Evolutionary conservation across 768 basidiomycete genomes (phyloP), one percentile per base, ranked within the genome.

Genomic region (Termitomyces heimii): DNA sequence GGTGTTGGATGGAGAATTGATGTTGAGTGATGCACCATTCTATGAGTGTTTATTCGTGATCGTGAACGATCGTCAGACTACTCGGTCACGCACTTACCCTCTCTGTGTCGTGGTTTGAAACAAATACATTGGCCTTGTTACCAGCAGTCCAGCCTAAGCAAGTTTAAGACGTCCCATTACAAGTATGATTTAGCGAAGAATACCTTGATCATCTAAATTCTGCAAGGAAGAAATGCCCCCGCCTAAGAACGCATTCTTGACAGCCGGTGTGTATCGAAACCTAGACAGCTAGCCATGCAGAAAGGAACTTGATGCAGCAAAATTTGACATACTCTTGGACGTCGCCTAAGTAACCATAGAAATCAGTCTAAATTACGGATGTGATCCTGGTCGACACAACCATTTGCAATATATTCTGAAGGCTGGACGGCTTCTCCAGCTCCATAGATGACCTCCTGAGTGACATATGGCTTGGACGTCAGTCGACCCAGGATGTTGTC

Each of bases 101-200:
- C 66, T 88, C 87, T 1, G 86, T 88, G 60, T 88, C 87, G 56
- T 88, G 86, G 62, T 88, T 86, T 0, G 81, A 72, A 4, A 88
- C 84, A 57, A 88, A 88, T 7, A 83, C 78, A 60, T 88, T 88
- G 0, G 86, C 85, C 16, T 64, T 61, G 0, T 66, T 70, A 2
- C 84, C 75, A 0, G 79, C 43, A 1, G 86, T 72, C 85, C 85
- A 89, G 2, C 83, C 84, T 85, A 49, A 8, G 34, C 13, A 42
- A 32, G 8, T 45, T 51, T 28, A 51, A 34, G 47, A 13, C 22
- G 59, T 18, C 47, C 9, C 18, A 0, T 49, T 40, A 20, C 26
- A 22, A 26, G 10, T 16, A n/a, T 14, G 42, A 32, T 0, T n/a
- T 9, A 13, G 40, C 6, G 10, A 12, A n/a, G 1, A 34, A 3